These are phyloP conservation scores for Hypholoma sublateritium DNA, from an alignment of 768 basidiomycete genomes.

Conservation along the genomic window DNA sequence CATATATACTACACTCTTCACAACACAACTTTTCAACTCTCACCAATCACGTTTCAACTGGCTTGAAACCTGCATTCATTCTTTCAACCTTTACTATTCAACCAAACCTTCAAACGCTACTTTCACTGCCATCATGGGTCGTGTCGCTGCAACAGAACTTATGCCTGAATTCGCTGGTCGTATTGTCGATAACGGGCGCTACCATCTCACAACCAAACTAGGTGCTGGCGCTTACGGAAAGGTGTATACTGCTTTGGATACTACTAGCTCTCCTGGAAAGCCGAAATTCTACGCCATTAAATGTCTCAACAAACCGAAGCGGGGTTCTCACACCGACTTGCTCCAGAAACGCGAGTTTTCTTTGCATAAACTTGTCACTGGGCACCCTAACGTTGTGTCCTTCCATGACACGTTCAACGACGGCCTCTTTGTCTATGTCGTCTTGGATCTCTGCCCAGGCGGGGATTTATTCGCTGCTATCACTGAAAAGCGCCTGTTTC, in stretches of 20 bases:
- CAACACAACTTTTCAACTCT: constrained; percentile 3
- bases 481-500: constrained; percentile 51
- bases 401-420: constrained; percentile 66
- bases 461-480: constrained; percentile 78
- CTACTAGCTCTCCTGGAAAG: constrained; percentile 29
- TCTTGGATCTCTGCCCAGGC: constrained; percentile 54
- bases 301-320: constrained; percentile 61
- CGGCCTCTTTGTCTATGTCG: constrained; percentile 62
- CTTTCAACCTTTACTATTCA: constrained; percentile 12
- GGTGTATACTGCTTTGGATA: constrained; percentile 72
- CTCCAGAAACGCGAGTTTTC: constrained; percentile 70
- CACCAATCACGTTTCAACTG: constrained; percentile 17
- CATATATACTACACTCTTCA: neutral
- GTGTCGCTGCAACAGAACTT: constrained; percentile 36
- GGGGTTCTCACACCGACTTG: constrained; percentile 52
- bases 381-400: constrained; percentile 66
- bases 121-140: constrained; percentile 36
- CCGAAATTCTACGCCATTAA: constrained; percentile 68
- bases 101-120: constrained; percentile 8
- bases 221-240: constrained; percentile 78
- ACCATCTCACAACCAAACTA: constrained; percentile 59
- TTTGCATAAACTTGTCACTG: constrained; percentile 51
- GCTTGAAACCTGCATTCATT: constrained; percentile 18
- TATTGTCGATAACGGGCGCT: constrained; percentile 56
- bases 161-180: constrained; percentile 53